Evolutionary conservation across 352 stramenopile genomes (phyloP), one percentile per base, ranked within the genome.

Genomic region (Globisporangium heterothallicum): DNA sequence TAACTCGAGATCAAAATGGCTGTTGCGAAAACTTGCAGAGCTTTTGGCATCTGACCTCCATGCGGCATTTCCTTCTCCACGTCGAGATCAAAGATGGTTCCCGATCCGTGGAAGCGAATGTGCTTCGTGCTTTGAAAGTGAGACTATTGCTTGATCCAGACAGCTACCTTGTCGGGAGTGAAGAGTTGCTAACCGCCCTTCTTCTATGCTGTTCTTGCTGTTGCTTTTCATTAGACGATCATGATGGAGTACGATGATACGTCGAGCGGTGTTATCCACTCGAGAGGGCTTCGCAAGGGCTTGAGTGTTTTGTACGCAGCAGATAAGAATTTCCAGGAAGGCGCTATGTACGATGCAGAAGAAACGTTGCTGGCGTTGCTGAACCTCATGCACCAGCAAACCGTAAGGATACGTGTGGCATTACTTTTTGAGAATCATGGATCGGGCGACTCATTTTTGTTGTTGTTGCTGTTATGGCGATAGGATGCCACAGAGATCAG

Each of bases 31-130:
- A n/a, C n/a, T n/a, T 55, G 21, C 32, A 96, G 65, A 94, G 83
- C 64, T 92, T 96, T 56, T 96, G 86, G 86, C 84, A 94, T 56
- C 76, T 96, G 54, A 86, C 80, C 19, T 87, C 78, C 18, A 91
- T 96, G 70, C 78, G 86, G 8, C 82, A 89, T 27, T 88, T 89
- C 53, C 66, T 93, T 21, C 71, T 90, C 38, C 72, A 93, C 64
- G 79, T 91, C n/a, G 79, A 87, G 58, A 87, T 93, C 49, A 93
- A 91, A 52, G 80, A 91, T 30, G 74, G 74, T 25, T 83, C 74
- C 16, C 61, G 68, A 22, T 70, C 68, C 0, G 79, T 90, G 13
- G 82, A 88, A 50, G 70, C 79, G 1, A 91, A 91, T 54, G 82
- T 93, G 42, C 55, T 93, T 27, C 69, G 76, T 9, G 80, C 82